Evolutionary conservation across 345 rosid genomes (phyloP).

Genomic region (Adansonia digitata): DNA sequence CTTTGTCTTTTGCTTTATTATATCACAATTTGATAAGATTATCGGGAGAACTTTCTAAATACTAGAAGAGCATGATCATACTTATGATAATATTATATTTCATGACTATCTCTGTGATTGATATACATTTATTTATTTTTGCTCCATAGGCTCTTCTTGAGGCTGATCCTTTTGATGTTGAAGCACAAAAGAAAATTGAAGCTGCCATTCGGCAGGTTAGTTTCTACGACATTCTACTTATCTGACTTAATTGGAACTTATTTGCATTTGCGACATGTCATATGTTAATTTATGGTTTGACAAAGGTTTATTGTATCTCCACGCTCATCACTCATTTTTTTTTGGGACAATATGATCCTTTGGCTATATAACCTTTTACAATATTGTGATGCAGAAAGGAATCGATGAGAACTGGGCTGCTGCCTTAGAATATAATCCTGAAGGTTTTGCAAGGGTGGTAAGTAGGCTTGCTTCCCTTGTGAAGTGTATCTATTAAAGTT

Average conservation of each 20-base stretch:
- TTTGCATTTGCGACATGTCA: neutral
- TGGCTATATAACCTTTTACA: conserved; percentile 6
- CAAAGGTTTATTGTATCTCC: neutral
- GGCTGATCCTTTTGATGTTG: conserved; percentile 98
- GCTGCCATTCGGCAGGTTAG: conserved; percentile 94
- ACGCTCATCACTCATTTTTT: neutral
- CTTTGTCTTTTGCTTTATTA: neutral
- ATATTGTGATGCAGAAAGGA: conserved; percentile 65
- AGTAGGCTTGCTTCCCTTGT: conserved; percentile 27
- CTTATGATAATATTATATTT: neutral
- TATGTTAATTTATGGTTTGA: neutral
- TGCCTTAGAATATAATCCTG: conserved; percentile 94
- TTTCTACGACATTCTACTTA: neutral
- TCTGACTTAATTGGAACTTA: neutral
- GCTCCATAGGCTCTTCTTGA: conserved; percentile 63
- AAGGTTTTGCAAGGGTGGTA: conserved; percentile 99
- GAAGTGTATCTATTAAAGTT: neutral
- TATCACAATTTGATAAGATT: neutral
- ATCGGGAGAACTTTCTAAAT: neutral
- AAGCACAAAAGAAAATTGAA: conserved; percentile 95
- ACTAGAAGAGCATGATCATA: neutral
- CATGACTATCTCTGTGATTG: neutral
- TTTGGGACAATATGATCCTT: neutral
- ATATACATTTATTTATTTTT: conserved; percentile 2
- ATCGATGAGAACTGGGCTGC: conserved; percentile 99